Conservation (phyloP, 371 early-diverging fungal species). For the Apophysomyces trapeziformis region DNA sequence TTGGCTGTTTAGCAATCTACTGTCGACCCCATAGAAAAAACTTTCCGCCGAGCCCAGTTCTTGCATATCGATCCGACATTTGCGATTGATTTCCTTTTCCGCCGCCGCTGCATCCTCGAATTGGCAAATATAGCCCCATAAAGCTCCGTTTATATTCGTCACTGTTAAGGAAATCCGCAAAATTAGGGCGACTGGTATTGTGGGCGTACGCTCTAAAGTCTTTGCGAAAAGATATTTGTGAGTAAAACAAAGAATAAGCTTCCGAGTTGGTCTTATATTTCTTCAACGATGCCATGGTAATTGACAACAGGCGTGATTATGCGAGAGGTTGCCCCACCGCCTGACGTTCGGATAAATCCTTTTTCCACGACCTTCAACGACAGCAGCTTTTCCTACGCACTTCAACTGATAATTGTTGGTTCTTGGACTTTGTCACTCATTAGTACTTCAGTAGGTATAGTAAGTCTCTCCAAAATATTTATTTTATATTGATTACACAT, state of each 20-base stretch:
- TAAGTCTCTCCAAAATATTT: neutral
- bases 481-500: neutral
- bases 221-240: neutral
- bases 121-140: neutral
- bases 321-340: neutral
- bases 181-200: neutral
- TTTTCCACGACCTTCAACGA: neutral
- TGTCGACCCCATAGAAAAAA: neutral
- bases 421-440: neutral
- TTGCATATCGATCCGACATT: constrained; percentile 1
- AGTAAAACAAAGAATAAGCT: neutral
- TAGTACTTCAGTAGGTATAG: neutral
- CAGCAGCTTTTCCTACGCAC: no score
- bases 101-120: neutral
- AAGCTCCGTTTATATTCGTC: neutral
- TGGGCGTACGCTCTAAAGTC: neutral
- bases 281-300: neutral
- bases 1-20: neutral
- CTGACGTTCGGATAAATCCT: neutral
- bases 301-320: neutral
- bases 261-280: neutral
- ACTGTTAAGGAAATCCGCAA: neutral
- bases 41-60: neutral
- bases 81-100: neutral
- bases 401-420: neutral